Conservation (phyloP, 148 eudicot species). For the Heliosperma pusillum region DNA sequence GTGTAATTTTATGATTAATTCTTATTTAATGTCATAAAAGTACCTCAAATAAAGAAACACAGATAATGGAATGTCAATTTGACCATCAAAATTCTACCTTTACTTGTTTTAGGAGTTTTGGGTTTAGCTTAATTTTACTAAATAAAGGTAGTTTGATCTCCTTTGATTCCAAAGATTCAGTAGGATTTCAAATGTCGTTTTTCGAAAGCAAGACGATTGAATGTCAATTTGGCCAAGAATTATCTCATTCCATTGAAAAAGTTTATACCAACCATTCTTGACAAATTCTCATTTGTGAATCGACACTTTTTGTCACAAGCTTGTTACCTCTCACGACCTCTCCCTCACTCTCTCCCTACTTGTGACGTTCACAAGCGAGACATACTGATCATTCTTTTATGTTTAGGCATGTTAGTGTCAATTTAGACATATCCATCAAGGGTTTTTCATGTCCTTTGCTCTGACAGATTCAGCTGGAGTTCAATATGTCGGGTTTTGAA, state of each 20-base stretch:
- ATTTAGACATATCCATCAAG: not conserved
- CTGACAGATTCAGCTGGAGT: not conserved
- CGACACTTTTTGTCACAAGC: too few relatives aligned
- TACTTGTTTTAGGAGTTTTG: not conserved
- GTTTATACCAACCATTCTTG: too few relatives aligned
- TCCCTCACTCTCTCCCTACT: too few relatives aligned
- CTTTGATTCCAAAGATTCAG: not conserved
- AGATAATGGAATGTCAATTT: not conserved
- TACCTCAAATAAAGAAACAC: not conserved
- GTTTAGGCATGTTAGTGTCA: not conserved
- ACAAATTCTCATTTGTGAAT: too few relatives aligned
- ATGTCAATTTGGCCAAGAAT: too few relatives aligned
- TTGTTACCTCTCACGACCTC: too few relatives aligned
- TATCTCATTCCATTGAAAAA: too few relatives aligned
- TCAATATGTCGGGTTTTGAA: not conserved
- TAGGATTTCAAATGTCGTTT: not conserved
- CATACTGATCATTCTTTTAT: too few relatives aligned
- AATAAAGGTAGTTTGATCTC: not conserved
- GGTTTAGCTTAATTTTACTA: not conserved
- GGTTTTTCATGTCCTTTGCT: not conserved
- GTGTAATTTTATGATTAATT: not conserved
- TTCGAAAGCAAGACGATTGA: too few relatives aligned
- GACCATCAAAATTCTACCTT: not conserved
- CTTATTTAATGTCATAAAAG: not conserved
- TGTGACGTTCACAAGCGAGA: too few relatives aligned